phyloP scores from a whole-genome alignment of 177 flowering plant genomes.

The Vitis hybrid region DNA sequence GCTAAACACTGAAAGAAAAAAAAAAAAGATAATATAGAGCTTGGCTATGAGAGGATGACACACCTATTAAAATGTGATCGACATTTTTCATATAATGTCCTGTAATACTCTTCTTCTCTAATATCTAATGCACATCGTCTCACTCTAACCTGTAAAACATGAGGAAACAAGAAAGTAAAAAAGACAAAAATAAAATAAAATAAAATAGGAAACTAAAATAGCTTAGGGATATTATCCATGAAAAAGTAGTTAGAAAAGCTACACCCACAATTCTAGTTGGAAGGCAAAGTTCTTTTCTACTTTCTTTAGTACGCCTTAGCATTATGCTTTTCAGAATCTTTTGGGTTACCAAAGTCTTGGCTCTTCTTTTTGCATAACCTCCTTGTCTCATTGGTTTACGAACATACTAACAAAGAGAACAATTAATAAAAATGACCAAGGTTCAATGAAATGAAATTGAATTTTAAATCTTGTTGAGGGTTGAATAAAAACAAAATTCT shows the following conservation, averaged over 20 bases:
- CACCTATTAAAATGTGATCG: background rate
- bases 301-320: constrained; percentile 1
- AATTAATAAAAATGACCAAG: background rate
- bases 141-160: background rate
- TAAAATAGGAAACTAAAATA: background rate
- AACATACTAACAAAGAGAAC: background rate
- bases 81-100: background rate
- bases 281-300: background rate
- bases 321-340: constrained; percentile 1
- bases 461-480: no score
- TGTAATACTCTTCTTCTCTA: constrained; percentile 3
- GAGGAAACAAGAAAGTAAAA: background rate
- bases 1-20: background rate
- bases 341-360: background rate
- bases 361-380: background rate
- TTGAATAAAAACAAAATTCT: background rate
- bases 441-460: background rate
- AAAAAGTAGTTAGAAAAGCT: background rate
- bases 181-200: background rate
- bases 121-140: background rate
- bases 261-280: background rate
- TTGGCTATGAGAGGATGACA: background rate
- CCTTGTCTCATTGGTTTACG: background rate
- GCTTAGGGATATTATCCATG: background rate
- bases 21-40: background rate